phyloP scores from a whole-genome alignment of 768 basidiomycete genomes.

The Rhodotorula sphaerocarpa region DNA sequence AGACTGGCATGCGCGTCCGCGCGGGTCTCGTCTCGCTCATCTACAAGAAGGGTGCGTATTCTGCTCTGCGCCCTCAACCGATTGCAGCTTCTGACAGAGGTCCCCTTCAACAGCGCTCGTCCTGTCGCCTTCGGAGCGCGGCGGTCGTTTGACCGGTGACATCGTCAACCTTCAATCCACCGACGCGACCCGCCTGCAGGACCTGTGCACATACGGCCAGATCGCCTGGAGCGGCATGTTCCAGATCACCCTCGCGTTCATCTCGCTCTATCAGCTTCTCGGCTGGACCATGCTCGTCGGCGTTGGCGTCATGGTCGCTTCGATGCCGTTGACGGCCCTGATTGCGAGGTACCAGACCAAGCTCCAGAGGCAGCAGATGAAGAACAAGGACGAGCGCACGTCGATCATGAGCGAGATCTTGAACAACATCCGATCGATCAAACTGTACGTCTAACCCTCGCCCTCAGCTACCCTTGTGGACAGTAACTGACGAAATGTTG shows the following conservation, averaged over 20 bases:
- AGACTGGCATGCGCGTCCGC: conserved; percentile 76
- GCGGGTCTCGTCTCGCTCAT: conserved; percentile 60
- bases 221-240: conserved; percentile 78
- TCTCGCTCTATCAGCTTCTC: conserved; percentile 78
- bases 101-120: conserved; percentile 52
- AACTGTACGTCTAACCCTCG: conserved; percentile 47
- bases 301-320: conserved; percentile 40
- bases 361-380: conserved; percentile 86
- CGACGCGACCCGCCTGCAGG: conserved; percentile 37
- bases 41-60: conserved; percentile 28
- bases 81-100: too few species aligned
- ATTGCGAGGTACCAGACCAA: conserved; percentile 52
- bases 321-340: conserved; percentile 39
- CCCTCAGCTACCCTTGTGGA: too few species aligned
- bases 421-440: conserved; percentile 82
- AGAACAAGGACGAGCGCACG: conserved; percentile 71
- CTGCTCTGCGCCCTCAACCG: too few species aligned
- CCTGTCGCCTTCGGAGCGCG: conserved; percentile 74
- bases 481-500: too few species aligned
- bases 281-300: conserved; percentile 44
- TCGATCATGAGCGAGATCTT: conserved; percentile 84
- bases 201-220: conserved; percentile 41
- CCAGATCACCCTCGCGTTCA: conserved; percentile 81
- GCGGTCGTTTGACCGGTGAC: conserved; percentile 69
- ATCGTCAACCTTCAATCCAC: conserved; percentile 84